Evolutionary conservation across 371 early-diverging fungal genomes (phyloP), one percentile per base, ranked within the genome.

Genomic region (Lichtheimia hyalospora): DNA sequence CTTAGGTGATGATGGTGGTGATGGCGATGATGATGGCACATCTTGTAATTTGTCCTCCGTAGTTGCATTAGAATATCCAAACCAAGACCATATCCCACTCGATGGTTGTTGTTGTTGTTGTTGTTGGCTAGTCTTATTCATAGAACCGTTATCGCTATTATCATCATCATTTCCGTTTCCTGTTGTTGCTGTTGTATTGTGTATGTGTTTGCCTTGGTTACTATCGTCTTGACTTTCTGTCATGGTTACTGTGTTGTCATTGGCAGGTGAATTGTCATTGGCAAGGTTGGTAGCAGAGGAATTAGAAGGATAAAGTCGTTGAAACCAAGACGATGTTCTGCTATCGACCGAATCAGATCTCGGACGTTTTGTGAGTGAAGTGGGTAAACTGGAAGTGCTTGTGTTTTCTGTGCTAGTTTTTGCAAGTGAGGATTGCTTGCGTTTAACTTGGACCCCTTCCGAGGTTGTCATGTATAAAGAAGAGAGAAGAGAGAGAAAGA

Each of bases 11-110:
- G 44, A n/a, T n/a, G n/a, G n/a, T n/a, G n/a, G n/a, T n/a, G n/a
- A n/a, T n/a, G n/a, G n/a, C n/a, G n/a, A n/a, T 43, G n/a, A 46
- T 5, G 46, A 21, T 46, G 18, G 2, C 10, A 21, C 46, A 21
- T 16, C 46, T 18, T 18, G 16, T 21, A 21, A 46, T 10, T 46
- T n/a, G 18, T 10, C 1, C 21, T 46, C 46, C n/a, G 46, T 10
- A 16, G 46, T 5, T 18, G 18, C 46, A 20, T n/a, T 44, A 21
- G 56, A 55, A 43, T 55, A 62, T 5, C 62, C 62, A 42, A 62
- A 51, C 62, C 62, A 62, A 3, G 62, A 56, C 62, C 62, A 62
- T 27, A 62, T 23, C 15, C 62, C 62, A 21, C 46, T 46, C 15
- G 25, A 27, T 20, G 40, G 49, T 2, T 40, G 28, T 10, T 50